These are phyloP conservation scores for Cercospora janseana DNA, from an alignment of 2,329 filamentous ascomycete genomes.

Conservation along the genomic window DNA sequence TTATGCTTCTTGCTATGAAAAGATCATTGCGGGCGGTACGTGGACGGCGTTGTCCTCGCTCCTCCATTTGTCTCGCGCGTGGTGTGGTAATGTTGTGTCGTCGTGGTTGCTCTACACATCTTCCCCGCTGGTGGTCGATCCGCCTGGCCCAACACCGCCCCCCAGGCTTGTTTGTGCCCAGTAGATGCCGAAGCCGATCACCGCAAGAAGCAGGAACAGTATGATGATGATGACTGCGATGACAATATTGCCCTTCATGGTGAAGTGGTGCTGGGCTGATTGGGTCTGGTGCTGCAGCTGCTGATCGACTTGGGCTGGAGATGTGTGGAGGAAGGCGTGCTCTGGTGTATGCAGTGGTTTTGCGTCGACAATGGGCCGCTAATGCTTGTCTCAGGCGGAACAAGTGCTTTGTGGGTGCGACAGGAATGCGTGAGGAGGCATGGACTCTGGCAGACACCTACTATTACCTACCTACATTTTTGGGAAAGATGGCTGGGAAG, in stretches of 20 bases:
- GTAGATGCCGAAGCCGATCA: conserved; percentile 52
- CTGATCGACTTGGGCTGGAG: not conserved
- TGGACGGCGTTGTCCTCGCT: too few species aligned
- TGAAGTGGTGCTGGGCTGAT: conserved; percentile 18
- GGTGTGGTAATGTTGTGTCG: not conserved
- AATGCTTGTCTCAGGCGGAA: not conserved
- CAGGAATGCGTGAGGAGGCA: conserved; percentile 3
- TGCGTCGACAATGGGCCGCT: not conserved
- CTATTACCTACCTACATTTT: conserved; percentile 1
- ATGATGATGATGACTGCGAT: conserved; percentile 55
- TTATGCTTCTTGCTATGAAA: too few species aligned
- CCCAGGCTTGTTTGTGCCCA: conserved; percentile 45
- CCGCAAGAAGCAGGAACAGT: conserved; percentile 51
- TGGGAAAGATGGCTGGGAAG: conserved; percentile 2
- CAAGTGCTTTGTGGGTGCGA: not conserved
- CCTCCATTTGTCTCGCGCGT: not conserved
- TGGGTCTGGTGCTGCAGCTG: not conserved
- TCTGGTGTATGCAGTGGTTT: not conserved
- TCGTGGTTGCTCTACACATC: conserved; percentile 27
- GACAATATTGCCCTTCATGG: conserved; percentile 53
- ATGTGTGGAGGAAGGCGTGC: not conserved
- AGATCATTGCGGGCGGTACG: too few species aligned
- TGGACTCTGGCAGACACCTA: not conserved
- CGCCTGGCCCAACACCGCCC: conserved; percentile 27
- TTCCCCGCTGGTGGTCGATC: conserved; percentile 33